Evolutionary conservation across 1,284 basidiomycete genomes (phyloP), one percentile per base, ranked within the genome.

Genomic region (Naganishia liquefaciens): DNA sequence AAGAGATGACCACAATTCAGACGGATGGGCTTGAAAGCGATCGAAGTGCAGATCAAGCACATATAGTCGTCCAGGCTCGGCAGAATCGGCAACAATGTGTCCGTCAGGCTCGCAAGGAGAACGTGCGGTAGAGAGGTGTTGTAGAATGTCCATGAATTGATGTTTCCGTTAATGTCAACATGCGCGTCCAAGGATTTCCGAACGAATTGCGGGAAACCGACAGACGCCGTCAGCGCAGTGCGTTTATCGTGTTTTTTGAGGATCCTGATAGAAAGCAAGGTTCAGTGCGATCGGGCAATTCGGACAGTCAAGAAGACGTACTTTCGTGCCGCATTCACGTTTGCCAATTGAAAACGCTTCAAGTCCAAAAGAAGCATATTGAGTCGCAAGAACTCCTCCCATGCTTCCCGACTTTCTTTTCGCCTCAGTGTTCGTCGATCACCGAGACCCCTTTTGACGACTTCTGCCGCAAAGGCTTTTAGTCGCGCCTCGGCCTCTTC

Each of bases 241-340:
- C 91, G 86, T 76, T 96, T 97, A 30, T 90, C 85, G 75, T 96
- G 94, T 76, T 97, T 97, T 82, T 97, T 96, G 67, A 96, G 84
- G 67, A 93, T 92, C 64, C 75, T 77, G 54, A 3, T 17, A 15
- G 21, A 0, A n/a, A 53, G 25, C 7, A 13, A 47, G 17, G n/a
- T 23, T 30, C 23, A 55, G 46, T 13, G 9, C 33, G 7, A 37
- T 37, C 9, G 15, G 39, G 21, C n/a, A 37, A 27, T 2, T 7
- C 25, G 28, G 23, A 21, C 28, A 21, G 19, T 21, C 47, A 19
- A 5, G 9, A 54, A 21, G n/a, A 69, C 74, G 66, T 64, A 77
- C 79, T 93, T 93, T 50, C 90, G 85, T 1, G 86, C 88, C 1
- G 93, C 94, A 76, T 96, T 92, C 7, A 89, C 84, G 70, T 93